phyloP scores from a whole-genome alignment of 2,329 filamentous ascomycete genomes.

The Sarocladiaceae sp. region DNA sequence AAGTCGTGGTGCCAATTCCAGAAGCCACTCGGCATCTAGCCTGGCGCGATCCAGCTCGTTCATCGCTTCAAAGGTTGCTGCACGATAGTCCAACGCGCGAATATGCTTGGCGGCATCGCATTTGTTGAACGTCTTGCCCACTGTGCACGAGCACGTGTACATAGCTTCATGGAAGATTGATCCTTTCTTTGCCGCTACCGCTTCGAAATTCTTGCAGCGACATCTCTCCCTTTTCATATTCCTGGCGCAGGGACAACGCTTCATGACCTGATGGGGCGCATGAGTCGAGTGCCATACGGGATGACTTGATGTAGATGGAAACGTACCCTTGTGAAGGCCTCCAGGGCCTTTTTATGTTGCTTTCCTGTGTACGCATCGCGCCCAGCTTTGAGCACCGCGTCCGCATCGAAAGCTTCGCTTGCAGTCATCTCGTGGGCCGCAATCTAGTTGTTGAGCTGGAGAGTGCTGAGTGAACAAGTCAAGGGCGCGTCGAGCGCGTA shows the following conservation, averaged over 20 bases:
- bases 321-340: constrained; percentile 12
- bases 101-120: constrained; percentile 32
- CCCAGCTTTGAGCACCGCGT: constrained; percentile 8
- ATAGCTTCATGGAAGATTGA: constrained; percentile 37
- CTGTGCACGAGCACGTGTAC: constrained; percentile 30
- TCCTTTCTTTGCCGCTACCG: constrained; percentile 23
- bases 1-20: constrained; percentile 33
- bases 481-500: not conserved
- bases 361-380: constrained; percentile 10
- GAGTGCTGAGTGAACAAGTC: not conserved
- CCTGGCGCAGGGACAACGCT: constrained; percentile 26
- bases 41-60: constrained; percentile 30
- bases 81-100: constrained; percentile 34
- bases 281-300: not conserved
- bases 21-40: constrained; percentile 35
- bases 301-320: not conserved
- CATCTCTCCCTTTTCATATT: constrained; percentile 30
- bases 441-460: not conserved
- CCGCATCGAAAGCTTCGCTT: not conserved
- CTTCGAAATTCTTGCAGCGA: constrained; percentile 32
- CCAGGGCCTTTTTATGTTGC: constrained; percentile 12
- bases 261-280: constrained; percentile 25
- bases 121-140: constrained; percentile 30
- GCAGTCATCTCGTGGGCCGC: too few relatives aligned
- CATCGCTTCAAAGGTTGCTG: constrained; percentile 33